Base-by-base conservation (phyloP, 768 basidiomycete genomes). In the Hydnomerulius pinastri region DNA sequence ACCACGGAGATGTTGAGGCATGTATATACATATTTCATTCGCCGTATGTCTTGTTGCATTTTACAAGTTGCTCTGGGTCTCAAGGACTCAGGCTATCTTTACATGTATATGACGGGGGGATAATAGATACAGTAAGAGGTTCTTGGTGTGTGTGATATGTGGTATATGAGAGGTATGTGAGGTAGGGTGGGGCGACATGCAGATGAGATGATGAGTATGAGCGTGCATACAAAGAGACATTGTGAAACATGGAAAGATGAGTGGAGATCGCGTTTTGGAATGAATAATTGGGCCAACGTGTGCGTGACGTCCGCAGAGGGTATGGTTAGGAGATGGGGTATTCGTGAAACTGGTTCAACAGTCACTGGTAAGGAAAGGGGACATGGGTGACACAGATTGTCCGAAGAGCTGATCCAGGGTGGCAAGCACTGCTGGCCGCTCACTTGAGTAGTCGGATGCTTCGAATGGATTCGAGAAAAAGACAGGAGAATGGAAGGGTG, bases 351-450 rank as follows among this genome's bases (percentile, higher is more conserved):
- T 2, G 12, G 37, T 58, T 48, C 61, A 63, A 51, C 51, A 62
- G 39, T 38, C 45, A 32, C 54, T 53, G 8, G 38, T 39, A 7
- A 45, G 46, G 28, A 48, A 55, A 18, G 46, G 1, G 2, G 65
- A 56, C 8, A 63, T 42, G 6, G 65, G 66, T 15, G 62, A 63
- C 25, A 69, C 49, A 9, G 62, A 27, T n/a, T 60, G 67, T 17
- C 57, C 67, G n/a, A 68, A 70, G 10, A 69, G 37, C 48, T 68
- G 58, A 18, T 68, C 69, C 47, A 68, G 48, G 33, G 61, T 57
- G 23, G 40, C 50, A 11, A 68, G 56, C 18, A 56, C 18, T 15
- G 45, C 52, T 7, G 55, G 44, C 18, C 55, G 51, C 2, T 24
- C 50, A 25, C 43, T 48, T 3, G 47, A 30, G 2, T 28, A 27